phyloP scores from a whole-genome alignment of 2,329 filamentous ascomycete species.

The Zasmidium angulare region DNA sequence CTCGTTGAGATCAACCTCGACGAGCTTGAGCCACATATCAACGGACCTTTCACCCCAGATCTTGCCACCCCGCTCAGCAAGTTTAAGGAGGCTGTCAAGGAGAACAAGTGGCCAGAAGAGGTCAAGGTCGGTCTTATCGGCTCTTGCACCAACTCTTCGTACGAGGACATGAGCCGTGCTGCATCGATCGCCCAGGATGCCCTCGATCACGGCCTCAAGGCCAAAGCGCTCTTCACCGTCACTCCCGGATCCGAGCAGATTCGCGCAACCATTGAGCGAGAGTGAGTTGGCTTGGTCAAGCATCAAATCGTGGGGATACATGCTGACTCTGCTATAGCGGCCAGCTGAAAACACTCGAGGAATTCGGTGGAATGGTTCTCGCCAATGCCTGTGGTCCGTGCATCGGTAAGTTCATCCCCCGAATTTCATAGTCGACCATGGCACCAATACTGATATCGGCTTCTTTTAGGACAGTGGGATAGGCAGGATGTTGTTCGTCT shows the following conservation, averaged over 20 bases:
- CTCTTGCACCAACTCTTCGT: constrained; percentile 92
- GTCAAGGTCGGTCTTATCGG: constrained; percentile 96
- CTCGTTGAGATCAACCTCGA: constrained; percentile 93
- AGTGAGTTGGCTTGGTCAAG: constrained; percentile 38
- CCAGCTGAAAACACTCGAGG: constrained; percentile 82
- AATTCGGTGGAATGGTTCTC: constrained; percentile 91
- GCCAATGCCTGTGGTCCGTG: constrained; percentile 92
- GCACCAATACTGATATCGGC: not conserved
- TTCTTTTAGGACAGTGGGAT: constrained; percentile 71
- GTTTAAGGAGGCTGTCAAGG: constrained; percentile 90
- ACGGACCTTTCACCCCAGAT: constrained; percentile 98
- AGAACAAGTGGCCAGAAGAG: constrained; percentile 94
- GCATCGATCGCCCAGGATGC: constrained; percentile 91
- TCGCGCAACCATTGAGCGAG: constrained; percentile 84
- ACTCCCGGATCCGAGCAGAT: constrained; percentile 98
- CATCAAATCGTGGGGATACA: not conserved
- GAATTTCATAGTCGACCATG: too few species aligned
- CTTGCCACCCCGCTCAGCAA: constrained; percentile 96
- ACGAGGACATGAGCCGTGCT: constrained; percentile 89
- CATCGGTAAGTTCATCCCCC: constrained; percentile 57
- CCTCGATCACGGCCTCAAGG: constrained; percentile 86
- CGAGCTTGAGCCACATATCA: constrained; percentile 95
- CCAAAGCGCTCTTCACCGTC: constrained; percentile 90
- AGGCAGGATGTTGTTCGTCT: constrained; percentile 48
- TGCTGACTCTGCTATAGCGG: constrained; percentile 18